Base-by-base conservation (phyloP, 1,284 basidiomycete species). In the Cutaneotrichosporon daszewskae region DNA sequence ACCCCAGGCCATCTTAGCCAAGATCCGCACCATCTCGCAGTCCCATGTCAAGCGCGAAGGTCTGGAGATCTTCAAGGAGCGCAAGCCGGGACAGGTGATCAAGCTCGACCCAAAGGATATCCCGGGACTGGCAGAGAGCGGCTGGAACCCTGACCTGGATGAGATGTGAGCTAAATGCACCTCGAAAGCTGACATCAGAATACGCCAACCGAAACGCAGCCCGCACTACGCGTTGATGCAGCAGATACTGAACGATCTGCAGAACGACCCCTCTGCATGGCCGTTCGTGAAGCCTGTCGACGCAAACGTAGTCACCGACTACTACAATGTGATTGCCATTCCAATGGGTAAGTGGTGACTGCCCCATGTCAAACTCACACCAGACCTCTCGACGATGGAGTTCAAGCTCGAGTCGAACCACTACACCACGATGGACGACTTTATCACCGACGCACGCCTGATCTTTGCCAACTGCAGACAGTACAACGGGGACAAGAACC, bases 371-470 rank as follows among this genome's bases (percentile, higher is more conserved):
- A 6, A 14, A 16, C n/a, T 27, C n/a, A 42, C 39, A 19, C 45
- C 61, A 91, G 94, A 98, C 67, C 80, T 98, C 47, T 76, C 77
- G 41, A 95, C 88, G 2, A 96, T 98, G 83, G 86, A 91, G 63
- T 79, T 84, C 67, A 97, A 92, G 68, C 79, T 98, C 22, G 86
- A 92, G 47, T 84, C 79, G 37, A 77, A 77, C 51, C 71, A 74
- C 49, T 98, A 97, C 68, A 70, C 77, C 26, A 79, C 78, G 18
- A 74, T 96, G 29, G 84, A 89, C 44, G 76, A 78, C 33, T 90
- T 97, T 64, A 68, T 85, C 7, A 77, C 77, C 16, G 94, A 98
- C 65, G 83, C 84, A 3, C 80, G 83, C 55, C 75, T 91, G 40
- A 80, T 98, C 43, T 91, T 92, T 65, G 82, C 88, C 61, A 99